Evolutionary conservation across 306 rosid species (phyloP).

Genomic region (Medicago ruthenica): DNA sequence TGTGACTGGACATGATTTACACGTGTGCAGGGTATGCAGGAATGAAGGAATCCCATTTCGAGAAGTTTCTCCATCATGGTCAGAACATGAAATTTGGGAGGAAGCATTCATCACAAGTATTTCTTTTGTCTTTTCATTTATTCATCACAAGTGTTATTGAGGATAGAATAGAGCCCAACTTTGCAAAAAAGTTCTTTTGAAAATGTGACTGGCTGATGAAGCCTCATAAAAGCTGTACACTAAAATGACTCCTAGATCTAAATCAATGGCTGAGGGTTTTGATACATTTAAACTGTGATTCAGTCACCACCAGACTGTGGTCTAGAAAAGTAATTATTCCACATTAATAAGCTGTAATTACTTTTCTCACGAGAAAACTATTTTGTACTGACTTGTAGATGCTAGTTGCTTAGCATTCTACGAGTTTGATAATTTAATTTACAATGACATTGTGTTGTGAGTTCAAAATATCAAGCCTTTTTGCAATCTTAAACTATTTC

Average conservation of each 20-base stretch:
- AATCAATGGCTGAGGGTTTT: conserved; percentile 12
- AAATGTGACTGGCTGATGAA: conserved; percentile 32
- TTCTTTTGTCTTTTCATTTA: conserved; percentile 22
- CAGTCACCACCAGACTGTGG: background rate
- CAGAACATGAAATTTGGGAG: conserved; percentile 72
- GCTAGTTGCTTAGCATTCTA: conserved; percentile 17
- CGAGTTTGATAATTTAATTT: conserved; percentile 11
- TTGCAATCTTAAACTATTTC: conserved; percentile 24
- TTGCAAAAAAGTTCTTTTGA: conserved; percentile 19
- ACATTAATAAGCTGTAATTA: conserved; percentile 2
- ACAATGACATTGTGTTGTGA: background rate
- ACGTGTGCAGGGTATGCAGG: conserved; percentile 64
- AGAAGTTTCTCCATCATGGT: conserved; percentile 88
- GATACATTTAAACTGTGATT: conserved; percentile 27
- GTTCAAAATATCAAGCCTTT: conserved; percentile 14
- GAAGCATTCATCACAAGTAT: conserved; percentile 94
- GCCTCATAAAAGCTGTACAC: conserved; percentile 13
- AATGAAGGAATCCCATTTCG: conserved; percentile 74
- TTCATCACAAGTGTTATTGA: conserved; percentile 23
- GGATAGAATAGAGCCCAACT: conserved; percentile 38
- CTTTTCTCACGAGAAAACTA: background rate
- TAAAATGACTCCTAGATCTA: conserved; percentile 31
- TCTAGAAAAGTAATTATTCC: conserved; percentile 5
- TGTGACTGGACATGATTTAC: conserved; percentile 31
- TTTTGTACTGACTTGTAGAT: background rate